Conservation (phyloP, 2,329 filamentous ascomycete genomes). For the Cryoendolithus antarcticus region DNA sequence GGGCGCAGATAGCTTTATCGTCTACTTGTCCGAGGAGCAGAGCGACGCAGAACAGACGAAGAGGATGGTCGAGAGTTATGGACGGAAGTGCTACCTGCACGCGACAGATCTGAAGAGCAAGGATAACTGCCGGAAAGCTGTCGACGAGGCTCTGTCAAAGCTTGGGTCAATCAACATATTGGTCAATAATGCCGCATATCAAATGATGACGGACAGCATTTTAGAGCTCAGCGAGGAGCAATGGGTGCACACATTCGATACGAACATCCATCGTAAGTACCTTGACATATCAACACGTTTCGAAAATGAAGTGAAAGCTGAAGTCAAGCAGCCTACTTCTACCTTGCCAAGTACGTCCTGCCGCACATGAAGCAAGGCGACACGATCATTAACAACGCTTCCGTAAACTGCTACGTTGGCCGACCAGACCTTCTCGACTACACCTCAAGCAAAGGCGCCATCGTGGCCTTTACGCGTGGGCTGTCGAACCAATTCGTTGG, state of each 20-base stretch:
- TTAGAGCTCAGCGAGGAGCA: conserved; percentile 63
- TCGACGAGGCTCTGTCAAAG: conserved; percentile 52
- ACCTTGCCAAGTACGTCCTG: conserved; percentile 63
- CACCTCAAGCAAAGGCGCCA: conserved; percentile 66
- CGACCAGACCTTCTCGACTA: conserved; percentile 72
- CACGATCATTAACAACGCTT: conserved; percentile 76
- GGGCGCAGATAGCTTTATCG: conserved; percentile 61
- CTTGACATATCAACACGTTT: not conserved
- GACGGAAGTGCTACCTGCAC: conserved; percentile 52
- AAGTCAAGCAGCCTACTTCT: conserved; percentile 47
- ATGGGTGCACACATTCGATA: conserved; percentile 68
- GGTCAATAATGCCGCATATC: conserved; percentile 59
- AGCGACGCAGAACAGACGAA: conserved; percentile 65
- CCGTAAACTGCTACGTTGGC: conserved; percentile 72
- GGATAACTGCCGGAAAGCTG: conserved; percentile 56
- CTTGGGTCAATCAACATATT: conserved; percentile 63
- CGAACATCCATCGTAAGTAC: conserved; percentile 55
- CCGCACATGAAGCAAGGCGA: conserved; percentile 63
- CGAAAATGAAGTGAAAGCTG: no score
- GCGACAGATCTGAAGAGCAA: conserved; percentile 52
- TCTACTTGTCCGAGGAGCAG: conserved; percentile 64
- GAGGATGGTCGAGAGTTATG: conserved; percentile 53
- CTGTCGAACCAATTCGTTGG: conserved; percentile 61
- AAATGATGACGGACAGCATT: conserved; percentile 64
- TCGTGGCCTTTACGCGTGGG: conserved; percentile 66